phyloP scores from a whole-genome alignment of 2,329 filamentous ascomycete genomes.

The Fonsecaea nubica region DNA sequence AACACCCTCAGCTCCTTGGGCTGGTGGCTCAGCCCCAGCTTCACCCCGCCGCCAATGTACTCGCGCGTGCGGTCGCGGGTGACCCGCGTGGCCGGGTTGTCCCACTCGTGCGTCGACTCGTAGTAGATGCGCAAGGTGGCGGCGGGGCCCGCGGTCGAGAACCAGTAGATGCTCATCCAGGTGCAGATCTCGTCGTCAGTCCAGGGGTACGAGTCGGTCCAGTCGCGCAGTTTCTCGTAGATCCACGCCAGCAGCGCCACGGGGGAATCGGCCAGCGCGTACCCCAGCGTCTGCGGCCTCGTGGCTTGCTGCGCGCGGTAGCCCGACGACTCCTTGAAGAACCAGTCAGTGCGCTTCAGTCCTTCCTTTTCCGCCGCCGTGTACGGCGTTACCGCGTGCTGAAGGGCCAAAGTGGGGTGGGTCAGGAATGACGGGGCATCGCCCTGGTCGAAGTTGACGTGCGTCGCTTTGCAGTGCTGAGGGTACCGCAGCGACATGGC shows the following conservation, averaged over 20 bases:
- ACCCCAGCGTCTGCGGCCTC: slow-evolving; percentile 75
- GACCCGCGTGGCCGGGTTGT: slow-evolving; percentile 37
- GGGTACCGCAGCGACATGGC: slow-evolving; percentile 67
- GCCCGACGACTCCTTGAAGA: slow-evolving; percentile 56
- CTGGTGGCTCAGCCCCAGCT: slow-evolving; percentile 60
- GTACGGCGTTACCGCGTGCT: slow-evolving; percentile 63
- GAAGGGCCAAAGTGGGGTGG: slow-evolving; percentile 64
- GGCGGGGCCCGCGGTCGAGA: slow-evolving; percentile 71
- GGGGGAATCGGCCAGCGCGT: slow-evolving; percentile 72
- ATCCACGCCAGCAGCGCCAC: slow-evolving; percentile 77
- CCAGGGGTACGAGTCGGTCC: slow-evolving; percentile 76
- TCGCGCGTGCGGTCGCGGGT: slow-evolving; percentile 21
- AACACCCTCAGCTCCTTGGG: slow-evolving; percentile 58
- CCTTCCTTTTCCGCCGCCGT: slow-evolving; percentile 59
- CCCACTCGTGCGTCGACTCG: slow-evolving; percentile 59
- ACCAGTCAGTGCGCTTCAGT: slow-evolving; percentile 63
- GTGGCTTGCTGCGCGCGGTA: slow-evolving; percentile 69
- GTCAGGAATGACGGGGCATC: slow-evolving; percentile 57
- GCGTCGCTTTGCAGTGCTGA: slow-evolving; percentile 62
- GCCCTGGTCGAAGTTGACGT: slow-evolving; percentile 65
- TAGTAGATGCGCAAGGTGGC: slow-evolving; percentile 76
- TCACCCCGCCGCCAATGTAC: slow-evolving; percentile 52
- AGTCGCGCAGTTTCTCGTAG: slow-evolving; percentile 79
- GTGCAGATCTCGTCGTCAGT: slow-evolving; percentile 77
- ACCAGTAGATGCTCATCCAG: slow-evolving; percentile 77